Evolutionary conservation across 2,329 filamentous ascomycete species (phyloP).

Genomic region (Alternaria sp.): DNA sequence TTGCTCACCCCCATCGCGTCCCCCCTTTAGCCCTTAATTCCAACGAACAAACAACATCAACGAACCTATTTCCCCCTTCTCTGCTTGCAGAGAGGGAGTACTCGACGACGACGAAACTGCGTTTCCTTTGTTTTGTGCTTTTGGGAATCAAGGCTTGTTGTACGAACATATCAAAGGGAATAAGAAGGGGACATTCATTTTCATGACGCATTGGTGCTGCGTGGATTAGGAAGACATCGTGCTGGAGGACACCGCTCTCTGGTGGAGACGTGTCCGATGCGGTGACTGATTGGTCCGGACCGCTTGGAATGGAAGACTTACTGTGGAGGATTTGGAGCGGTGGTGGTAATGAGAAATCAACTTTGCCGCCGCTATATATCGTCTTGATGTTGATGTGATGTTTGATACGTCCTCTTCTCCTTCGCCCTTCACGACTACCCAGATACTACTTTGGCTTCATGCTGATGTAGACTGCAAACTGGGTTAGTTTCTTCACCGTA

Average conservation of each 20-base stretch:
- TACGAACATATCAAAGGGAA: slow-evolving; percentile 7
- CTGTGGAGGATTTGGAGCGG: slow-evolving; percentile 32
- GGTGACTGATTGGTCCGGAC: slow-evolving; percentile 36
- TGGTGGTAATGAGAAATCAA: slow-evolving; percentile 38
- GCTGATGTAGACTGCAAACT: neutral
- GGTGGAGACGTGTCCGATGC: slow-evolving; percentile 26
- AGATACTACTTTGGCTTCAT: neutral
- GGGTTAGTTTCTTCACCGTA: neutral
- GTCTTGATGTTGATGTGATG: slow-evolving; percentile 11
- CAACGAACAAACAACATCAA: slow-evolving; percentile 5
- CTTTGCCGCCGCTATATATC: slow-evolving; percentile 33
- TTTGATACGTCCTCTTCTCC: neutral
- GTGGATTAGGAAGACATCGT: slow-evolving; percentile 24
- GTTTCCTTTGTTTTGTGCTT: slow-evolving; percentile 40
- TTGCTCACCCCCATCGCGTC: slow-evolving; percentile 37
- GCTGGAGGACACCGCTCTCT: slow-evolving; percentile 31
- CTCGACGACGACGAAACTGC: slow-evolving; percentile 41
- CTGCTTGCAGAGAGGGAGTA: slow-evolving; percentile 40
- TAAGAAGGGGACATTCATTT: slow-evolving; percentile 26
- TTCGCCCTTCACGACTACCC: neutral
- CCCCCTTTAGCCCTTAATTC: slow-evolving; percentile 14
- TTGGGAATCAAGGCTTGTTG: slow-evolving; percentile 20
- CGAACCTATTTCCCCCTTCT: slow-evolving; percentile 16
- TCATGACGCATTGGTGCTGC: slow-evolving; percentile 27
- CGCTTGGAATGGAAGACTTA: slow-evolving; percentile 33